Conservation (phyloP, 208 protist genomes). For the Acanthamoeba rhysodes region DNA sequence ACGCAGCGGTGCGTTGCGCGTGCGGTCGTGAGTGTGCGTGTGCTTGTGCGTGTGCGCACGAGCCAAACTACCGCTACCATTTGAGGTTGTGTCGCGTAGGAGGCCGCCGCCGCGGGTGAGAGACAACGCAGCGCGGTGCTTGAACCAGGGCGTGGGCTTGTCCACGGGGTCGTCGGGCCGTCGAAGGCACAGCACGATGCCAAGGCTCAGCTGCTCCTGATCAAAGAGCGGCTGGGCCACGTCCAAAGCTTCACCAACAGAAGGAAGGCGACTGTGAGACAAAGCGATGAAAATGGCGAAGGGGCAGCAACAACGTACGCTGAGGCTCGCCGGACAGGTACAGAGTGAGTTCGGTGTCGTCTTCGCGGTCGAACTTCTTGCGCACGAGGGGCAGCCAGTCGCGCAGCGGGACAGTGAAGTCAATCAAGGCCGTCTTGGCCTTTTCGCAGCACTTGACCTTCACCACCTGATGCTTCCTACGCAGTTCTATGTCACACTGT, state of each 20-base stretch:
- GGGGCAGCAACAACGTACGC: conserved; percentile 13
- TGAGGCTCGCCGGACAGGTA: conserved; percentile 52
- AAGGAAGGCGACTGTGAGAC: background rate
- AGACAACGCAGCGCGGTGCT: conserved; percentile 17
- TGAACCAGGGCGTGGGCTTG: conserved; percentile 53
- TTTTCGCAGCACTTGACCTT: conserved; percentile 40
- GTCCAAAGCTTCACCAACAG: background rate
- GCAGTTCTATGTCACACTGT: conserved; percentile 27
- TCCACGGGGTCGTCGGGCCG: conserved; percentile 44
- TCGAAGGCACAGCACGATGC: conserved; percentile 56
- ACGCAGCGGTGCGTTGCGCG: background rate
- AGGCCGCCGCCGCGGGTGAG: background rate
- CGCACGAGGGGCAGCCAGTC: conserved; percentile 63
- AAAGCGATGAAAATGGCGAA: background rate
- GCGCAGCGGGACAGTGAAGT: conserved; percentile 15
- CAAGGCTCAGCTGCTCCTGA: background rate
- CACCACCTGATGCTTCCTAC: conserved; percentile 18
- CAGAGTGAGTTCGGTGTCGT: conserved; percentile 27
- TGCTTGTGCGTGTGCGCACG: too few relatives aligned
- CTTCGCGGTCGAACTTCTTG: conserved; percentile 32
- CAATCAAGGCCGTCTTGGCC: conserved; percentile 33
- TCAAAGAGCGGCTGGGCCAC: background rate
- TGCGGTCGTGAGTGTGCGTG: too few relatives aligned
- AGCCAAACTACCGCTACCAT: background rate
- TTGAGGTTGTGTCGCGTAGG: background rate